Conservation (phyloP, 176 grass and related monocot species). For the Chrysopogon serrulatus region DNA sequence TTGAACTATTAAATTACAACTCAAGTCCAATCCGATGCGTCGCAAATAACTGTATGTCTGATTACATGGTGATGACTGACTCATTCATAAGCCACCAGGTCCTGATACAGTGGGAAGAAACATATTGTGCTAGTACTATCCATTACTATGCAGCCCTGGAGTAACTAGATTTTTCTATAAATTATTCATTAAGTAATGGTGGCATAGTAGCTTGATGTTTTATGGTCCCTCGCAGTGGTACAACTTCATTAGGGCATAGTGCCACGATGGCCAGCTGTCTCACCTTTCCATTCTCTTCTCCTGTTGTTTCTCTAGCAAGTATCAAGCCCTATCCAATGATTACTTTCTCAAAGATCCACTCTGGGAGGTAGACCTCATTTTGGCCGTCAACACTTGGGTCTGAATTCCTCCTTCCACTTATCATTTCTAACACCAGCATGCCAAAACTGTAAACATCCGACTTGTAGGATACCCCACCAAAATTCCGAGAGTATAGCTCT, state of each 20-base stretch:
- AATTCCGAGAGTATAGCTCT: not conserved
- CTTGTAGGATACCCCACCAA: not conserved
- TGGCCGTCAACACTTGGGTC: conserved; percentile 25
- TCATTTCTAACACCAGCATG: conserved; percentile 26
- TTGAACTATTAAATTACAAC: not conserved
- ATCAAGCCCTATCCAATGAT: not conserved
- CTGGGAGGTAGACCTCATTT: not conserved
- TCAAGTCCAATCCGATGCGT: not conserved
- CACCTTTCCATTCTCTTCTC: conserved; percentile 5
- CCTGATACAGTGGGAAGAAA: not conserved
- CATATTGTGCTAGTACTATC: not conserved
- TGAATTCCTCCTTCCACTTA: conserved; percentile 33
- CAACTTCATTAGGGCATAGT: no score
- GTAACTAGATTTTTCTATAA: not conserved
- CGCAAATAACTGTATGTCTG: not conserved
- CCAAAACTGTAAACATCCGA: not conserved
- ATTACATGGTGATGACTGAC: no score
- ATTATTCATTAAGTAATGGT: not conserved
- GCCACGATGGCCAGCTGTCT: conserved; percentile 35
- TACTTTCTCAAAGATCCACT: conserved; percentile 29
- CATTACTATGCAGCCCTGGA: not conserved
- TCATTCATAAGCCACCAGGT: not conserved
- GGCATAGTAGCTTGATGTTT: not conserved
- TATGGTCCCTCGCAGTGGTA: not conserved
- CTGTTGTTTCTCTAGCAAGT: not conserved